A percentile compares a stretch with the other conserved stretches of the same genome.
These are phyloP conservation scores for Dipodascus geniculatus DNA, from an alignment of 805 yeast species.

Conservation along the genomic window DNA sequence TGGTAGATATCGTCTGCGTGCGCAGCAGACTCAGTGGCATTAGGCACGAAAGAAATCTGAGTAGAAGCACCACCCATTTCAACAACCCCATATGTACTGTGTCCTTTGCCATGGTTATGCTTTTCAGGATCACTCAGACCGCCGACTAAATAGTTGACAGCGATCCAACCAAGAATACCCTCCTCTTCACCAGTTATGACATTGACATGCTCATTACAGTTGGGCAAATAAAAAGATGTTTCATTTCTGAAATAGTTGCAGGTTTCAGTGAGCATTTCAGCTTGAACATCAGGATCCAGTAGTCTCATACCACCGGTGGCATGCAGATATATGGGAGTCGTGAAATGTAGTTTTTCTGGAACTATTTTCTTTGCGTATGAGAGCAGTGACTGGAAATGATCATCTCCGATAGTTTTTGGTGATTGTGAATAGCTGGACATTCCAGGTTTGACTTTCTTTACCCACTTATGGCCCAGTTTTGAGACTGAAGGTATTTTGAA, in stretches of 20 bases:
- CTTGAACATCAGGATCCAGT: conserved; percentile 39
- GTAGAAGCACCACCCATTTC: conserved; percentile 60
- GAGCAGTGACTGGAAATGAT: conserved; percentile 40
- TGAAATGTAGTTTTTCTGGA: conserved; percentile 44
- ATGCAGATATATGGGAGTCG: conserved; percentile 60
- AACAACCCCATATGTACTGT: conserved; percentile 42
- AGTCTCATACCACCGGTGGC: conserved; percentile 62
- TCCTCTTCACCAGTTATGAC: conserved; percentile 54
- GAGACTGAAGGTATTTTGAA: conserved; percentile 8
- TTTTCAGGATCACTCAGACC: conserved; percentile 27
- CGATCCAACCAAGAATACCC: conserved; percentile 58
- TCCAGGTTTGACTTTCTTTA: conserved; percentile 44
- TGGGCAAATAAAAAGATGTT: conserved; percentile 46
- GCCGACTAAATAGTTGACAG: conserved; percentile 44
- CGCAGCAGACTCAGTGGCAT: conserved; percentile 32
- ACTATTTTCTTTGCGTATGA: conserved; percentile 37
- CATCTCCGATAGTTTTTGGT: conserved; percentile 34
- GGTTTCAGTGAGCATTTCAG: conserved; percentile 34
- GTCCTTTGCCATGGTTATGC: conserved; percentile 33
- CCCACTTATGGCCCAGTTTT: conserved; percentile 28
- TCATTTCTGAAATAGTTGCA: conserved; percentile 39
- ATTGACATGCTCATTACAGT: conserved; percentile 47
- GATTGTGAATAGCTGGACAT: conserved; percentile 36
- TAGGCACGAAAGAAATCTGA: conserved; percentile 54
- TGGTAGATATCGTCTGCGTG: conserved; percentile 37